Evolutionary conservation across 148 eudicot genomes (phyloP).

Genomic region (Vaccinium myrtillus): DNA sequence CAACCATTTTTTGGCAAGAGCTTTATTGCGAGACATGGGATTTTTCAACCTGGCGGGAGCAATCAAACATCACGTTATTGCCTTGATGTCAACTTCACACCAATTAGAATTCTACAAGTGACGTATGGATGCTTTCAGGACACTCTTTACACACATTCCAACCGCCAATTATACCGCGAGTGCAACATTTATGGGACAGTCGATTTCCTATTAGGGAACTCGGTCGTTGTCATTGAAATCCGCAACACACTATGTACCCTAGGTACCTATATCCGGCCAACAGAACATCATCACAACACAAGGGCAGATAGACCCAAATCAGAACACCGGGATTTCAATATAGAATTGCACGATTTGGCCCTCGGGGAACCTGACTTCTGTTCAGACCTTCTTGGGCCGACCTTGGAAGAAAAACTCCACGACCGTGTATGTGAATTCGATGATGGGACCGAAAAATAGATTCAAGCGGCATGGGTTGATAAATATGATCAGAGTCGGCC

Average conservation of each 20-base stretch:
- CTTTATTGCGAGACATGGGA: conserved; percentile 38
- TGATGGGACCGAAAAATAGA: conserved; percentile 25
- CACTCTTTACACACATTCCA: conserved; percentile 40
- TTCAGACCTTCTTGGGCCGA: conserved; percentile 30
- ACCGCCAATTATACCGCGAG: conserved; percentile 44
- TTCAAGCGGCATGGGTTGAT: conserved; percentile 35
- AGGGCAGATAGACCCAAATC: conserved; percentile 39
- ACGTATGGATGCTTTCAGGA: conserved; percentile 39
- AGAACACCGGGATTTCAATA: conserved; percentile 40
- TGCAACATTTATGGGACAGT: conserved; percentile 39
- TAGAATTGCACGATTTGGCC: conserved; percentile 34
- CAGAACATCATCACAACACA: conserved; percentile 41
- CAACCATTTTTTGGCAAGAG: conserved; percentile 13
- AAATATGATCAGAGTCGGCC: neutral
- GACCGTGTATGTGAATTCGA: conserved; percentile 13
- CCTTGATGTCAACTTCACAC: conserved; percentile 34
- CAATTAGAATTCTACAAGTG: conserved; percentile 35
- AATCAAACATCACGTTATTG: conserved; percentile 43
- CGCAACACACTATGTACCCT: conserved; percentile 24
- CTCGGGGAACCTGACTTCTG: conserved; percentile 15
- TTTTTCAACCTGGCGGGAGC: conserved; percentile 42
- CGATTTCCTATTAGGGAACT: conserved; percentile 42
- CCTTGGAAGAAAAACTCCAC: conserved; percentile 46
- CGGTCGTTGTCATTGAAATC: conserved; percentile 37
- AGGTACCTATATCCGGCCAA: conserved; percentile 27